A percentile compares a stretch with the other conserved stretches of the same genome.
Conservation (phyloP, 768 basidiomycete species). For the Dioszegia aurantiaca region DNA sequence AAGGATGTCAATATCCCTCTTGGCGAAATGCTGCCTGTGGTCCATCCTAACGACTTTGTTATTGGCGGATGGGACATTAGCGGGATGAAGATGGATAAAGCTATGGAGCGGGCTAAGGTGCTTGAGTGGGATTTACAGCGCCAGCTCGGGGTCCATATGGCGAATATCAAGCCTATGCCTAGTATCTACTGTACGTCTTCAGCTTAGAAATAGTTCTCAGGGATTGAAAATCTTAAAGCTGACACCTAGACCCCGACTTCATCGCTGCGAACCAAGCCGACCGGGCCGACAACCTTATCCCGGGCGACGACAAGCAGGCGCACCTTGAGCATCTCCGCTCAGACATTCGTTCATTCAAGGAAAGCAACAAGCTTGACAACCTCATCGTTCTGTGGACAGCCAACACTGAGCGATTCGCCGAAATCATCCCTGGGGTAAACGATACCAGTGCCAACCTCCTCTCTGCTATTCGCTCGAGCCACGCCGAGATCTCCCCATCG, state of each 20-base stretch:
- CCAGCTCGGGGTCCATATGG: constrained; percentile 84
- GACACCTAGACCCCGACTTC: constrained; percentile 73
- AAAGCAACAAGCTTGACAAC: constrained; percentile 74
- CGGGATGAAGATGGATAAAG: constrained; percentile 73
- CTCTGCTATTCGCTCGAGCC: constrained; percentile 73
- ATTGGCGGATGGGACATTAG: constrained; percentile 99
- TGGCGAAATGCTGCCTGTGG: constrained; percentile 91
- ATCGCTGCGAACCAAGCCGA: constrained; percentile 97
- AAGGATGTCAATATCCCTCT: constrained; percentile 91
- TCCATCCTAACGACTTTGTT: constrained; percentile 95
- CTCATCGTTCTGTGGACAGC: constrained; percentile 95
- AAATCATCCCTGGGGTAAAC: constrained; percentile 89
- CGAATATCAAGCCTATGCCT: constrained; percentile 75
- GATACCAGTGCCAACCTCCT: constrained; percentile 88
- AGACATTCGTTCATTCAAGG: constrained; percentile 94
- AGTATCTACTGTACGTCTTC: constrained; percentile 67
- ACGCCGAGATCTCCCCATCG: constrained; percentile 92
- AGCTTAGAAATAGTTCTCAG: too few species aligned
- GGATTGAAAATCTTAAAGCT: too few species aligned
- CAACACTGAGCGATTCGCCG: constrained; percentile 96
- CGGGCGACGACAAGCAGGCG: constrained; percentile 77
- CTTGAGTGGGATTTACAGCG: constrained; percentile 96
- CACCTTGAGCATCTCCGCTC: constrained; percentile 87
- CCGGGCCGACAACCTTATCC: constrained; percentile 88
- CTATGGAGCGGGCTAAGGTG: constrained; percentile 89